Evolutionary conservation across 176 grass and related monocot genomes (phyloP).

Genomic region (Lolium multiflorum): DNA sequence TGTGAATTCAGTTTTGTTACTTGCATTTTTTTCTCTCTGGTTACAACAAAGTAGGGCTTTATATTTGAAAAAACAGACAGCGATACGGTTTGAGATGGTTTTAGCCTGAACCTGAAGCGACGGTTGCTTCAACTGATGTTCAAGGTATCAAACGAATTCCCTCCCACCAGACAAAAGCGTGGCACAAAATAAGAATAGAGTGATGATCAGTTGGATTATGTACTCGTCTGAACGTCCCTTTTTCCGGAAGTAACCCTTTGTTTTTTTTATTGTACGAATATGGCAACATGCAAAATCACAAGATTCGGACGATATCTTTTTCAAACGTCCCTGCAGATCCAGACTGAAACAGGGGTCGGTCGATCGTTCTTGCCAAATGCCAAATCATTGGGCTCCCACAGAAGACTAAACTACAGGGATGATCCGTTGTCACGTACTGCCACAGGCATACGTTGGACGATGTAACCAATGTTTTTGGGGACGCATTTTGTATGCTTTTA

Average conservation of each 20-base stretch:
- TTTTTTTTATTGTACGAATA: neutral
- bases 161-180: neutral
- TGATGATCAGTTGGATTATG: neutral
- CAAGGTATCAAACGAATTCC: neutral
- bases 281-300: neutral
- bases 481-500: neutral
- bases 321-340: neutral
- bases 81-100: neutral
- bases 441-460: conserved; percentile 2
- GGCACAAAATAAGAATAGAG: neutral
- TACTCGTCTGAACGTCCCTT: neutral
- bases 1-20: neutral
- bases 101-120: neutral
- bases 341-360: neutral
- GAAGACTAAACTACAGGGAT: neutral
- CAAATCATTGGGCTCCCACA: neutral
- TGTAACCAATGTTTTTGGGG: neutral
- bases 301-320: neutral
- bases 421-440: neutral
- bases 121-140: neutral
- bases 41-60: neutral
- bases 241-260: neutral
- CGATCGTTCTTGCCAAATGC: neutral
- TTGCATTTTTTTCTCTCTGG: neutral
- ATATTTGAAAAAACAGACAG: neutral